Evolutionary conservation across 2,329 filamentous ascomycete species (phyloP).

Genomic region (Talaromyces marneffei): DNA sequence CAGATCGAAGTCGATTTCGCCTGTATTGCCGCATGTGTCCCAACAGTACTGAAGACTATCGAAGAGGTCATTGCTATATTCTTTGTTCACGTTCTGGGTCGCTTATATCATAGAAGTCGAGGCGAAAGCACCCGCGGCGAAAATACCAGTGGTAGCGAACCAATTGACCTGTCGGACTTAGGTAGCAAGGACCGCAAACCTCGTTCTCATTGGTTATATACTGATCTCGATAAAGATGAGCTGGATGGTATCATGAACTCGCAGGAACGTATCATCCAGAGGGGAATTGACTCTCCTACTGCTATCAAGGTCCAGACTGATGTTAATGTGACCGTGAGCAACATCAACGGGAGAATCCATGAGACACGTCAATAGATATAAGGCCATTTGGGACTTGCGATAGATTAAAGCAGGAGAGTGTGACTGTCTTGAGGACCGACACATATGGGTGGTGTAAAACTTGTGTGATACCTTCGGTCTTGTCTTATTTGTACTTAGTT

Average conservation of each 20-base stretch:
- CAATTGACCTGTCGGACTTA: neutral
- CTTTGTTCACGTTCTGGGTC: neutral
- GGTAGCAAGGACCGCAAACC: neutral
- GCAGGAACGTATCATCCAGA: neutral
- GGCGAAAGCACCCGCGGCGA: neutral
- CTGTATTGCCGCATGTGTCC: slow-evolving; percentile 4
- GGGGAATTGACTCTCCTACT: neutral
- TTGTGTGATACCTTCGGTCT: too few species aligned
- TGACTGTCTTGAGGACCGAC: too few species aligned
- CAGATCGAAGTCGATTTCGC: slow-evolving; percentile 8
- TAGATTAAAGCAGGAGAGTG: too few species aligned
- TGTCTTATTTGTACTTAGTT: too few species aligned
- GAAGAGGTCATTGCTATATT: neutral
- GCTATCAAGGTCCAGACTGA: neutral
- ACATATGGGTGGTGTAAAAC: too few species aligned
- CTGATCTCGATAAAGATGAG: neutral
- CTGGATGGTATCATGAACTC: neutral
- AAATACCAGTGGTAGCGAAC: neutral
- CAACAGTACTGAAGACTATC: neutral
- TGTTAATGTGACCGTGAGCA: neutral
- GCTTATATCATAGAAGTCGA: neutral
- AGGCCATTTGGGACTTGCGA: neutral
- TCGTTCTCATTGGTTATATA: neutral
- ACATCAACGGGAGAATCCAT: neutral
- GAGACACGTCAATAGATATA: neutral